Conservation (phyloP, 2,329 filamentous ascomycete species). For the Monascus ruber region DNA sequence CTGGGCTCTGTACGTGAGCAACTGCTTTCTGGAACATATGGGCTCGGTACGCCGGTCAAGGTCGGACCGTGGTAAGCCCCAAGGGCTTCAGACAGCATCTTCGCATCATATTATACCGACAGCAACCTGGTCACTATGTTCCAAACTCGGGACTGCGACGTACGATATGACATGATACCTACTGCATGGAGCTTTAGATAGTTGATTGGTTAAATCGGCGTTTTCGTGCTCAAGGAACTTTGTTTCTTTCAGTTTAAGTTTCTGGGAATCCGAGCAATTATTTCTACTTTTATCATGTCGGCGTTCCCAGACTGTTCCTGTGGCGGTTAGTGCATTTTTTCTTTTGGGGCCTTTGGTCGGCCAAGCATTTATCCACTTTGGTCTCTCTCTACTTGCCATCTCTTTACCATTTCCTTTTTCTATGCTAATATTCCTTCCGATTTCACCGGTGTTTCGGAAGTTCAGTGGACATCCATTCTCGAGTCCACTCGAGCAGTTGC, state of each 20-base stretch:
- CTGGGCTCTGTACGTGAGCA: constrained; percentile 43
- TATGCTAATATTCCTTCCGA: no score
- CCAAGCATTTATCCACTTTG: no score
- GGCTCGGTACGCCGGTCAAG: constrained; percentile 41
- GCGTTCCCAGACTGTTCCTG: no score
- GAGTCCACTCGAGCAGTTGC: no score
- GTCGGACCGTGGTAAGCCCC: constrained; percentile 43
- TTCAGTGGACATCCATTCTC: no score
- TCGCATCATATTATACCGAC: not conserved
- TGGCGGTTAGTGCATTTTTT: no score
- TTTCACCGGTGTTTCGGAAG: no score
- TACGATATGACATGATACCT: constrained; percentile 36
- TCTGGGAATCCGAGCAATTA: not conserved
- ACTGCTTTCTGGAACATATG: constrained; percentile 46
- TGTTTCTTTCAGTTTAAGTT: constrained; percentile 5
- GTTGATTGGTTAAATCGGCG: constrained; percentile 27
- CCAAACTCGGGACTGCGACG: constrained; percentile 18
- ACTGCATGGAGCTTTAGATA: constrained; percentile 31
- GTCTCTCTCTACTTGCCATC: no score
- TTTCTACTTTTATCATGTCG: no score
- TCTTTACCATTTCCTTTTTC: no score
- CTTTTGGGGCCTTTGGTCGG: no score
- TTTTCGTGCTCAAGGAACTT: constrained; percentile 9
- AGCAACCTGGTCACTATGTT: not conserved
- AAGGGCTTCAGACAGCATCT: not conserved